A percentile compares a stretch with the other conserved stretches of the same genome.
These are phyloP conservation scores for Fusarium illudens DNA, from an alignment of 2,329 filamentous ascomycete species.

Conservation along the genomic window DNA sequence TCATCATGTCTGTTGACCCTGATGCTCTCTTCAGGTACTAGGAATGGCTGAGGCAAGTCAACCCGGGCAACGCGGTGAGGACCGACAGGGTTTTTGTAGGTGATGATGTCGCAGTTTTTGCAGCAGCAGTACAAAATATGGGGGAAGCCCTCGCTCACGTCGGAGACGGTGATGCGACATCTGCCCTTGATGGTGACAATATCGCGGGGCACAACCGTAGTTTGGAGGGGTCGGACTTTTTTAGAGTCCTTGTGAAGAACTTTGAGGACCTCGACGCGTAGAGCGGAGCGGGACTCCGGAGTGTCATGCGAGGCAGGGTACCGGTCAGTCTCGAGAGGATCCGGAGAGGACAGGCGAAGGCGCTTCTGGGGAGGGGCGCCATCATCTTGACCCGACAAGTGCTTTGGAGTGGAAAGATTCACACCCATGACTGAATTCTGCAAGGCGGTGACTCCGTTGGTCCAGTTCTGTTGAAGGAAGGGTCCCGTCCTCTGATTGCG, in stretches of 20 bases:
- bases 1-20: slow-evolving; percentile 59
- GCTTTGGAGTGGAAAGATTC: slow-evolving; percentile 39
- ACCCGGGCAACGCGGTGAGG: slow-evolving; percentile 58
- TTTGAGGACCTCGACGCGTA: slow-evolving; percentile 63
- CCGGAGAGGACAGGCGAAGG: slow-evolving; percentile 56
- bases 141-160: slow-evolving; percentile 47
- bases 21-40: slow-evolving; percentile 61
- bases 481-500: slow-evolving; percentile 59
- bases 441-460: slow-evolving; percentile 55
- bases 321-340: slow-evolving; percentile 45
- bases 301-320: slow-evolving; percentile 45
- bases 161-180: slow-evolving; percentile 51
- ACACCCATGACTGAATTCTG: slow-evolving; percentile 54
- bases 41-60: slow-evolving; percentile 59
- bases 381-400: slow-evolving; percentile 48
- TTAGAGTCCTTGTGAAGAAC: slow-evolving; percentile 60
- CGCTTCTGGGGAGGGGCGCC: slow-evolving; percentile 57
- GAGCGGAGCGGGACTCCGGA: slow-evolving; percentile 50
- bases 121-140: slow-evolving; percentile 62
- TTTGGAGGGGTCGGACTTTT: slow-evolving; percentile 45
- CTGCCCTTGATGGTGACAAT: slow-evolving; percentile 47
- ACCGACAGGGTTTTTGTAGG: slow-evolving; percentile 58
- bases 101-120: slow-evolving; percentile 61
- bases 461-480: slow-evolving; percentile 65
- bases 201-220: slow-evolving; percentile 42